Evolutionary conservation across 2,329 filamentous ascomycete species (phyloP).

Genomic region (Scytalidium lignicola): DNA sequence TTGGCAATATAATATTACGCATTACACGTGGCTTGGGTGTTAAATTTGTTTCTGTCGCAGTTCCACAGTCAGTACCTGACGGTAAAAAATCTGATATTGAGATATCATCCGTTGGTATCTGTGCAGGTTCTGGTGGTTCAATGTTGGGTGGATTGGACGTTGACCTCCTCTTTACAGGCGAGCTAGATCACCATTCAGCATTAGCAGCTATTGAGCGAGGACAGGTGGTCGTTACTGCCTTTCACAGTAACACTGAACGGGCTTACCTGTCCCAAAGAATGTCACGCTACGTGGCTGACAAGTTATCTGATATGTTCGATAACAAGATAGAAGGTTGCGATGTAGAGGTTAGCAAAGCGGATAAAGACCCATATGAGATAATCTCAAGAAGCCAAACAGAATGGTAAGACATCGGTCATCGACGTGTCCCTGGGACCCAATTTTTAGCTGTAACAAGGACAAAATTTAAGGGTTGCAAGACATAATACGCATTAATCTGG

Average conservation of each 20-base stretch:
- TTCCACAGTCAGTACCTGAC: constrained; percentile 20
- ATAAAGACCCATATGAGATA: constrained; percentile 86
- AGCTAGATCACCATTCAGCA: constrained; percentile 90
- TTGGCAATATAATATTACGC: constrained; percentile 17
- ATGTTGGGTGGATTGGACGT: constrained; percentile 67
- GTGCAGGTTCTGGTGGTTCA: constrained; percentile 80
- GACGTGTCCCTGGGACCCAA: no score
- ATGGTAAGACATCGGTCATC: not conserved
- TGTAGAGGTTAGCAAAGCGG: constrained; percentile 71
- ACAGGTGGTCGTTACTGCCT: constrained; percentile 75
- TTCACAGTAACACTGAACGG: constrained; percentile 91
- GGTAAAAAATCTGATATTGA: constrained; percentile 20
- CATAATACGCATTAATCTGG: not conserved
- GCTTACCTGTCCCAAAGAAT: constrained; percentile 72
- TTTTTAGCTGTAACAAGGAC: no score
- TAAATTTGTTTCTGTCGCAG: constrained; percentile 21
- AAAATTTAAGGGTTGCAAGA: not conserved
- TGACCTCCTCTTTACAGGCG: constrained; percentile 84
- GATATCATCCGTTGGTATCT: constrained; percentile 73
- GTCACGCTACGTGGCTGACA: constrained; percentile 55
- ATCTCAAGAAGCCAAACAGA: constrained; percentile 30
- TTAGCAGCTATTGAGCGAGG: constrained; percentile 81
- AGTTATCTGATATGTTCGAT: constrained; percentile 53
- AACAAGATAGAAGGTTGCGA: constrained; percentile 29
- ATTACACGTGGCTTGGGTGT: constrained; percentile 19